Conservation (phyloP, 192 early-diverging fungal genomes). For the Physocladia obscura region DNA sequence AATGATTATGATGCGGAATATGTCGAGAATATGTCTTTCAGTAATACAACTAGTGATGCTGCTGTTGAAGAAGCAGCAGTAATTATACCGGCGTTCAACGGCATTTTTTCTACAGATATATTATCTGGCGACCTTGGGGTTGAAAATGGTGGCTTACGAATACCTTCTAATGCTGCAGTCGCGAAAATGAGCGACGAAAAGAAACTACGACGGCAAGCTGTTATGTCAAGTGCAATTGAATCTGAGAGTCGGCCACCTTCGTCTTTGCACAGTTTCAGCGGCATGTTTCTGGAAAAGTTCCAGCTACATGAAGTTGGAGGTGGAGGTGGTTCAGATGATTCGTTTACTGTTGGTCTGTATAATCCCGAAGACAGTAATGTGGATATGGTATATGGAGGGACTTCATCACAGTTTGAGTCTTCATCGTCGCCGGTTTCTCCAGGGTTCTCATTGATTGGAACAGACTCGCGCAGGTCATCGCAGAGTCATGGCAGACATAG, state of each 20-base stretch:
- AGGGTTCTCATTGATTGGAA: background rate
- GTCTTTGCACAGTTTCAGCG: background rate
- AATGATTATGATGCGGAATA: background rate
- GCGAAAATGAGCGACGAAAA: too few species aligned
- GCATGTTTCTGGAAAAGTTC: background rate
- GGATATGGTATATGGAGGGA: slow-evolving; percentile 1
- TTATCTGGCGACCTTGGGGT: too few species aligned
- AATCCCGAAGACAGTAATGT: background rate
- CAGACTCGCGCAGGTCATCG: background rate
- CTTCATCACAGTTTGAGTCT: background rate
- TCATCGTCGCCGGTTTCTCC: background rate
- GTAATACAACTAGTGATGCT: too few species aligned
- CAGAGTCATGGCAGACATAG: background rate
- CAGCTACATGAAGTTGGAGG: background rate
- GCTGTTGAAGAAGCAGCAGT: too few species aligned
- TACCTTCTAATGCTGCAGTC: too few species aligned
- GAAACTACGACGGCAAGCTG: background rate
- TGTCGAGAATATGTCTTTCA: too few species aligned
- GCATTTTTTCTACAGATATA: too few species aligned
- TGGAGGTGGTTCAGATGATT: background rate
- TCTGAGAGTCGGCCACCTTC: too few species aligned
- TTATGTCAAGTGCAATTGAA: background rate
- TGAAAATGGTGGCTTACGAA: too few species aligned
- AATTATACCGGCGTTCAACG: too few species aligned
- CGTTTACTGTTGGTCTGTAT: background rate